phyloP scores from a whole-genome alignment of 2,329 filamentous ascomycete species.

The Aspergillus sp. region DNA sequence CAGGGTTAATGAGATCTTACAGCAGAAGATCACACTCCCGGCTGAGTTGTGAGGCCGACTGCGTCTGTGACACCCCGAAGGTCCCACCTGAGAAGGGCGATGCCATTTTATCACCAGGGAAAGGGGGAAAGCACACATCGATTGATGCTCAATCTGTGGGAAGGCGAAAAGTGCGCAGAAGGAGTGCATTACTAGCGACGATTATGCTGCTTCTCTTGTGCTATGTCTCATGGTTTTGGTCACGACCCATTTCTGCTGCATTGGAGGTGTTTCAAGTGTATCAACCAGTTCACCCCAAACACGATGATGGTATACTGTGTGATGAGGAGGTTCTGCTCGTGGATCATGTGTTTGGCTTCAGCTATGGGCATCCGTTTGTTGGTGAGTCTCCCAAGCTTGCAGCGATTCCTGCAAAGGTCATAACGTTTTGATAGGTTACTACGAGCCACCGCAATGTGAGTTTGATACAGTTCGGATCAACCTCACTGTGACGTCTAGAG shows the following conservation, averaged over 20 bases:
- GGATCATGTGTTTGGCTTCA: constrained; percentile 71
- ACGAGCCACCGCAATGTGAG: constrained; percentile 67
- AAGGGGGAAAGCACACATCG: neutral
- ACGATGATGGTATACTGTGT: constrained; percentile 26
- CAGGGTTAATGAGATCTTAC: neutral
- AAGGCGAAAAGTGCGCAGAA: neutral
- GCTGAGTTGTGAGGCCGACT: neutral
- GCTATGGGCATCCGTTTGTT: constrained; percentile 74
- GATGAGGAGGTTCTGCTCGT: constrained; percentile 61
- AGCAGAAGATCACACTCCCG: neutral
- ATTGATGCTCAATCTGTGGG: neutral
- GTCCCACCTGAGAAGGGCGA: neutral
- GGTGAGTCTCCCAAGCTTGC: constrained; percentile 53
- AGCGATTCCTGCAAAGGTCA: neutral
- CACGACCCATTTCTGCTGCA: constrained; percentile 22
- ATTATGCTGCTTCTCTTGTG: constrained; percentile 8
- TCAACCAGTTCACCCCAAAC: constrained; percentile 64
- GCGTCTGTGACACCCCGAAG: neutral
- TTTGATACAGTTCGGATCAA: constrained; percentile 79
- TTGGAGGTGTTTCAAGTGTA: constrained; percentile 72
- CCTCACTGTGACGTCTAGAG: constrained; percentile 72
- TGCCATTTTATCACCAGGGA: neutral
- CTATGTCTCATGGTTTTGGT: constrained; percentile 8
- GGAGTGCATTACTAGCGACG: neutral
- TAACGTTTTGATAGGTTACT: constrained; percentile 50